These are phyloP conservation scores for Neurospora sp. DNA, from an alignment of 495 filamentous ascomycete genomes.

Conservation along the genomic window DNA sequence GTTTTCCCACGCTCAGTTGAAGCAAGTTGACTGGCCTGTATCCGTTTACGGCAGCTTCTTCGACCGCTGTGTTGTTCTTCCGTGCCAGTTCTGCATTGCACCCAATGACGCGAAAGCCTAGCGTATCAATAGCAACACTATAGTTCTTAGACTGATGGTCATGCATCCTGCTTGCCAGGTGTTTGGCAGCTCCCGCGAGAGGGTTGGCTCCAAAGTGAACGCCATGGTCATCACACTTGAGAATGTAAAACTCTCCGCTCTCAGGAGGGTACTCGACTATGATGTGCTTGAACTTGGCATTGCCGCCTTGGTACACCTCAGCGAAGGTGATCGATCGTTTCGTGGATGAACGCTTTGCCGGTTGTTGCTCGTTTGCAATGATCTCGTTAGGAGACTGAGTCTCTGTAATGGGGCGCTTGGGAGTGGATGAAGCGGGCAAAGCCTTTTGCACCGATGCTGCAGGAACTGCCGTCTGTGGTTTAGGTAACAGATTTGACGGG, in stretches of 20 bases:
- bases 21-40: constrained; percentile 23
- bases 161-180: constrained; percentile 27
- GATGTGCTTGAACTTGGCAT: constrained; percentile 27
- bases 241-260: constrained; percentile 26
- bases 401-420: neutral
- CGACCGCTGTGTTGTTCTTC: constrained; percentile 26
- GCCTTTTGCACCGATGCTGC: neutral
- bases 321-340: constrained; percentile 25
- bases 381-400: neutral
- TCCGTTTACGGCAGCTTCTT: constrained; percentile 16
- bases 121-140: constrained; percentile 16
- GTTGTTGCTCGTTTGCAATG: neutral
- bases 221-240: constrained; percentile 32
- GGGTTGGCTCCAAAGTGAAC: constrained; percentile 33
- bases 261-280: constrained; percentile 29
- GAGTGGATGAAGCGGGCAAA: neutral
- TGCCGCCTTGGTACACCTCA: constrained; percentile 29
- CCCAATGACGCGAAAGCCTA: constrained; percentile 27
- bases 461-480: neutral
- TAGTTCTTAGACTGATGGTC: constrained; percentile 23
- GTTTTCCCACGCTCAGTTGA: constrained; percentile 11
- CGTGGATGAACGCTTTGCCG: neutral
- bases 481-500: neutral
- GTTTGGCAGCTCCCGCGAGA: constrained; percentile 31
- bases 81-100: constrained; percentile 17